Evolutionary conservation across 257 asterid species (phyloP).

Genomic region (Echites panduratus): DNA sequence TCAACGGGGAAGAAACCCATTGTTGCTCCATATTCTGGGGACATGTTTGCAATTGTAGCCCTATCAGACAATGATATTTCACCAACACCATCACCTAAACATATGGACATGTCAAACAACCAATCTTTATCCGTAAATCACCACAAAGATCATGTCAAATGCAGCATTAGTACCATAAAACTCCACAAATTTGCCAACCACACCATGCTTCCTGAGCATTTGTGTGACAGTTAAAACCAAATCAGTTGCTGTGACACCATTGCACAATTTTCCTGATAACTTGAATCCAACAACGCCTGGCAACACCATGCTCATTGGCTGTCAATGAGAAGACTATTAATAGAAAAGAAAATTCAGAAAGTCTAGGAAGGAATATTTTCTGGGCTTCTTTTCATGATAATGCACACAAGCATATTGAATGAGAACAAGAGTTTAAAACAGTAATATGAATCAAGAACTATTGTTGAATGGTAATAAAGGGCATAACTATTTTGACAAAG

Average conservation of each 20-base stretch:
- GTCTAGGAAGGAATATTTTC: not conserved
- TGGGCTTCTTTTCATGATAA: not conserved
- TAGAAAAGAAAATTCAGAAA: not conserved
- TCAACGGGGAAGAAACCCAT: constrained; percentile 99
- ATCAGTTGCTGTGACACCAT: constrained; percentile 94
- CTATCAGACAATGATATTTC: constrained; percentile 91
- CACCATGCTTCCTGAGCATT: constrained; percentile 86
- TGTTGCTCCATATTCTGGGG: constrained; percentile 98
- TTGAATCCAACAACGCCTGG: constrained; percentile 93
- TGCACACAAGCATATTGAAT: not conserved
- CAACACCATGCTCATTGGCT: constrained; percentile 97
- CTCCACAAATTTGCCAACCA: constrained; percentile 87
- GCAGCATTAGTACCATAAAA: constrained; percentile 41
- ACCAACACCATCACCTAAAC: constrained; percentile 76
- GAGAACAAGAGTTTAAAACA: not conserved
- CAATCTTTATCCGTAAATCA: not conserved
- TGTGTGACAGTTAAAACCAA: constrained; percentile 90
- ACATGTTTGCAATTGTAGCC: constrained; percentile 97
- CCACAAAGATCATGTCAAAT: not conserved
- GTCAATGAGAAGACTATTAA: constrained; percentile 3
- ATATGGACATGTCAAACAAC: constrained; percentile 9
- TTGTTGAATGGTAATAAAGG: not conserved
- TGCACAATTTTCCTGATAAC: constrained; percentile 60
- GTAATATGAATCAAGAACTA: not conserved
- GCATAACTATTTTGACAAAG: not conserved